phyloP scores from a whole-genome alignment of 805 yeast genomes.

The Starmera pachycereana region DNA sequence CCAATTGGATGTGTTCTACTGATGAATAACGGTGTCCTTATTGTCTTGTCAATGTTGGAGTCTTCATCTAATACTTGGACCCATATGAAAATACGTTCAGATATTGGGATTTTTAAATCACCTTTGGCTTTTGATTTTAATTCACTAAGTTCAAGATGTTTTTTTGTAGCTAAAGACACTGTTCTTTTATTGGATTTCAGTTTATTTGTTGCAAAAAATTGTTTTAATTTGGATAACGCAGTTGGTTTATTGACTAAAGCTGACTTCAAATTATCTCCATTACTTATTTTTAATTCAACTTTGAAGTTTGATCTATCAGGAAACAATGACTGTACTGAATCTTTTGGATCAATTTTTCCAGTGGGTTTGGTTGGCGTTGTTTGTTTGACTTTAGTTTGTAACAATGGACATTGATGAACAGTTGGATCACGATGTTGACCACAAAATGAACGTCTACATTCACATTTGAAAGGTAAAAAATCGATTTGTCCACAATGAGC shows the following conservation, averaged over 20 bases:
- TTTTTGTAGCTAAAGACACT: slow-evolving; percentile 9
- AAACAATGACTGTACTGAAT: slow-evolving; percentile 8
- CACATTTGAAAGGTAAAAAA: slow-evolving; percentile 19
- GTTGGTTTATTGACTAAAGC: slow-evolving; percentile 1
- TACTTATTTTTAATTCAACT: slow-evolving; percentile 8
- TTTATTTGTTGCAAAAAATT: slow-evolving; percentile 7
- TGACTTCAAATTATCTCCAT: slow-evolving; percentile 7
- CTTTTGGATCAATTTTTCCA: slow-evolving; percentile 2
- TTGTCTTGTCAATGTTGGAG: slow-evolving; percentile 11
- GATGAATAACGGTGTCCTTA: slow-evolving; percentile 11
- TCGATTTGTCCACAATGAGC: slow-evolving; percentile 20
- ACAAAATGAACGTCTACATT: slow-evolving; percentile 15
- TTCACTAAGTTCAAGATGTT: slow-evolving; percentile 11
- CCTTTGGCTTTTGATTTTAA: slow-evolving; percentile 16
- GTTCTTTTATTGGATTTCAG: slow-evolving; percentile 1
- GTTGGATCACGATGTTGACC: slow-evolving; percentile 16
- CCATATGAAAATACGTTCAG: slow-evolving; percentile 15
- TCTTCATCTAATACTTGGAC: slow-evolving; percentile 17
- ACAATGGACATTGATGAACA: slow-evolving; percentile 10
- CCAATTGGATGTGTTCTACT: slow-evolving; percentile 19
- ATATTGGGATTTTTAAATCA: slow-evolving; percentile 9
- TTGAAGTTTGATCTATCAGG: slow-evolving; percentile 16
- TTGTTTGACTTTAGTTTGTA: background rate
- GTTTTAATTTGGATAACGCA: slow-evolving; percentile 13
- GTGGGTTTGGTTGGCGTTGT: background rate